These are phyloP conservation scores for Exophiala spinifera DNA, from an alignment of 2,329 filamentous ascomycete species.

Conservation along the genomic window DNA sequence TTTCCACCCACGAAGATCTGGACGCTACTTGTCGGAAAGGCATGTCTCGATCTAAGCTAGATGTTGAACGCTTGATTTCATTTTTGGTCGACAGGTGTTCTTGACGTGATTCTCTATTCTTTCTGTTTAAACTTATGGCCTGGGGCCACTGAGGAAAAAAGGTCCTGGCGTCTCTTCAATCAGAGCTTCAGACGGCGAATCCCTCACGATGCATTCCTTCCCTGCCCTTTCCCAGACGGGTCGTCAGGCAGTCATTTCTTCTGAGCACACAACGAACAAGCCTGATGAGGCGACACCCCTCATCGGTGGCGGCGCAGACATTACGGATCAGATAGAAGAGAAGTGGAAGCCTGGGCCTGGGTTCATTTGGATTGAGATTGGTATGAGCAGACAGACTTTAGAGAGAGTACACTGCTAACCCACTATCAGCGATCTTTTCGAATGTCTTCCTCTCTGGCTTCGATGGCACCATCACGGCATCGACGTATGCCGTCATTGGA, in stretches of 20 bases:
- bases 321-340: conserved; percentile 24
- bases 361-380: conserved; percentile 59
- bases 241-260: background rate
- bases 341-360: conserved; percentile 32
- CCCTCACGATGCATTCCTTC: background rate
- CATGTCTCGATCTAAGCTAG: too few species aligned
- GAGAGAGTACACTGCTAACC: conserved; percentile 1
- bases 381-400: conserved; percentile 27
- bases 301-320: background rate
- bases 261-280: conserved; percentile 7
- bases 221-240: background rate
- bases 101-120: too few species aligned
- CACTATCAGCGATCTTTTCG: conserved; percentile 54
- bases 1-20: too few species aligned
- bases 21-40: too few species aligned
- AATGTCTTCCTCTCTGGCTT: conserved; percentile 63
- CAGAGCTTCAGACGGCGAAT: background rate
- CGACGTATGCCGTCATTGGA: conserved; percentile 46
- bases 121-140: too few species aligned
- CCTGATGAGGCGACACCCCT: conserved; percentile 7
- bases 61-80: too few species aligned
- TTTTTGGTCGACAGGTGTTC: too few species aligned
- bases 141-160: too few species aligned
- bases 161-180: too few species aligned
- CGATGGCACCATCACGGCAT: conserved; percentile 45